Evolutionary conservation across 2,329 filamentous ascomycete species (phyloP), one percentile per base, ranked within the genome.

Genomic region (Thelonectria discophora): DNA sequence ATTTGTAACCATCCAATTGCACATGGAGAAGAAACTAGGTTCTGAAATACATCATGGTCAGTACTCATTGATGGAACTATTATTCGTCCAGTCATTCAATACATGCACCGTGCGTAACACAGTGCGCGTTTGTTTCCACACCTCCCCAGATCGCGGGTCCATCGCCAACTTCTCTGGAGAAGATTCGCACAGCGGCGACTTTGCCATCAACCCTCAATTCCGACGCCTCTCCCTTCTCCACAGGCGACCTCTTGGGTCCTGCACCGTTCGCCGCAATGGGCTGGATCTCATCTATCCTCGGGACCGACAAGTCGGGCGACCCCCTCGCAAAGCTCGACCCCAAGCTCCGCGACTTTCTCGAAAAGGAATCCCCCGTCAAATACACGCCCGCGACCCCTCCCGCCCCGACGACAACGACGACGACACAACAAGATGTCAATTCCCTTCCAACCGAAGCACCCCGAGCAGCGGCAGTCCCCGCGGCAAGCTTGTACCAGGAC

Each of bases 301-400:
- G 83, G 69, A 78, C 82, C 66, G 76, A 78, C 55, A 79, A 75
- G 63, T 78, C 77, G 65, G 75, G 75, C 69, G 83, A 88, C 65
- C 88, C 91, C 21, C 83, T 93, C 67, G 83, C 85, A 69, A 89
- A 91, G 70, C 88, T 97, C 70, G 93, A 97, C 73, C 91, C 92
- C 40, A 88, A 89, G 66, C 86, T 97, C 58, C 90, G 90, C 72
- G 90, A 94, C 67, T 97, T 94, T 77, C 88, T 97, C 73, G 84
- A 93, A 74, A 88, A 90, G 78, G 92, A 97, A 81, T 90, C 91
- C 24, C 90, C 92, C 32, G 81, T 90, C 70, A 91, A 91, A 79
- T 90, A 90, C 80, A 75, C 58, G n/a, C 27, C 64, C 18, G 27
- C 60, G n/a, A 32, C 54, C 27, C 32, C 66, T 15, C 21, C 57